Evolutionary conservation across 331 rosid genomes (phyloP), one percentile per base, ranked within the genome.

Genomic region (Telfairia occidentalis): DNA sequence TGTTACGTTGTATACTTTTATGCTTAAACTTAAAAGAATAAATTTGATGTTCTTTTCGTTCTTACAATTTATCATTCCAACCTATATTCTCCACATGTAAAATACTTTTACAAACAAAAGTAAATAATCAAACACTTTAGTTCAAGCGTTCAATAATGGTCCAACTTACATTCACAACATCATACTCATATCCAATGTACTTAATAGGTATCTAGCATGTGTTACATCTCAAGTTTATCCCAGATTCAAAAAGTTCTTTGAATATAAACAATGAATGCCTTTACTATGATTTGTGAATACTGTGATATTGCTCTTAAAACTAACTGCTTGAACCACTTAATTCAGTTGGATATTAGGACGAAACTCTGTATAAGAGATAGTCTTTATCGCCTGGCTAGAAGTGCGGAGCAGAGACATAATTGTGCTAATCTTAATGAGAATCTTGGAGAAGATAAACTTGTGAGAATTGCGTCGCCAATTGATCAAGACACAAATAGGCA

Each of bases 311-410:
- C 45, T 28, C 35, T 32, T 65, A 2, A 57, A 65, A 65, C 71
- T 34, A 19, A 40, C 75, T 43, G 34, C 34, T 45, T n/a, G 72
- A 75, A 64, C 77, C 78, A 65, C 76, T 80, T 76, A 82, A 29
- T 80, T 80, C 82, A 92, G 97, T 78, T 92, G 91, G 97, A 92
- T 86, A 81, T 89, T 76, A 82, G 82, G 83, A 92, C 93, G 43
- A 92, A 92, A 79, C 77, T 92, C 58, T 92, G 96, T 89, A 85
- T 92, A 83, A 84, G 96, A 82, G 97, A 92, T 66, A 89, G 97
- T 85, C 78, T 92, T 54, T 92, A 89, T 86, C 97, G 97, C 57
- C 83, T 92, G 86, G 96, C 97, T 60, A 89, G 85, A 86, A 92
- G 97, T 86, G 96, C 97, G 0, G 92, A 88, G 64, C 92, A 84